Evolutionary conservation across 2,329 filamentous ascomycete species (phyloP).

Genomic region (Pseudocercospora cruenta): DNA sequence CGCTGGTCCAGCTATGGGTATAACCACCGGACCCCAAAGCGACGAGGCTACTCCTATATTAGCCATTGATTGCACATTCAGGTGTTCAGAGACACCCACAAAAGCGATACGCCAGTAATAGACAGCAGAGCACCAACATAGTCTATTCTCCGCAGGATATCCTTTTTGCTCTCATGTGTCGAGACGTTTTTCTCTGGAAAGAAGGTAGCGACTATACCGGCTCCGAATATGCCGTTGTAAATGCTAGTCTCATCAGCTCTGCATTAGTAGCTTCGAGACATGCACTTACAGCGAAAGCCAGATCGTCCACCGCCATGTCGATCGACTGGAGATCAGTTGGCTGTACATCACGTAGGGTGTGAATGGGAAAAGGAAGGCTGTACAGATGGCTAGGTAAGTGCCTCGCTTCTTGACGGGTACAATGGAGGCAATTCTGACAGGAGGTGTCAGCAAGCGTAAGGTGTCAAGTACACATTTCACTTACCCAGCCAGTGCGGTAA

Average conservation of each 20-base stretch:
- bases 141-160: slow-evolving; percentile 52
- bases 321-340: slow-evolving; percentile 20
- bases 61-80: neutral
- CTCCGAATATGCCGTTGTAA: slow-evolving; percentile 55
- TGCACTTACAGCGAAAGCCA: slow-evolving; percentile 9
- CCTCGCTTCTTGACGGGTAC: slow-evolving; percentile 23
- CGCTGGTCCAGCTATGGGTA: slow-evolving; percentile 24
- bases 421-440: slow-evolving; percentile 10
- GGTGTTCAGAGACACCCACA: slow-evolving; percentile 29
- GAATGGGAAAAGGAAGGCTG: slow-evolving; percentile 16
- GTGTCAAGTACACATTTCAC: neutral
- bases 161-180: neutral
- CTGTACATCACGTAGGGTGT: slow-evolving; percentile 25
- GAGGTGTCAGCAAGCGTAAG: neutral
- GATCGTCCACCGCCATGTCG: slow-evolving; percentile 20
- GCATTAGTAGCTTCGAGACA: neutral
- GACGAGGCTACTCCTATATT: slow-evolving; percentile 38
- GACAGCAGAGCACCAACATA: slow-evolving; percentile 55
- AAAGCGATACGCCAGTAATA: slow-evolving; percentile 53
- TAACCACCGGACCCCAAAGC: slow-evolving; percentile 36
- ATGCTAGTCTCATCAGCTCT: slow-evolving; percentile 25
- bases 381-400: slow-evolving; percentile 17
- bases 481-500: slow-evolving; percentile 22
- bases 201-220: slow-evolving; percentile 44
- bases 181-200: slow-evolving; percentile 16